Base-by-base conservation (phyloP, 129 eudicot species). In the Chrysanthemum seticuspe region DNA sequence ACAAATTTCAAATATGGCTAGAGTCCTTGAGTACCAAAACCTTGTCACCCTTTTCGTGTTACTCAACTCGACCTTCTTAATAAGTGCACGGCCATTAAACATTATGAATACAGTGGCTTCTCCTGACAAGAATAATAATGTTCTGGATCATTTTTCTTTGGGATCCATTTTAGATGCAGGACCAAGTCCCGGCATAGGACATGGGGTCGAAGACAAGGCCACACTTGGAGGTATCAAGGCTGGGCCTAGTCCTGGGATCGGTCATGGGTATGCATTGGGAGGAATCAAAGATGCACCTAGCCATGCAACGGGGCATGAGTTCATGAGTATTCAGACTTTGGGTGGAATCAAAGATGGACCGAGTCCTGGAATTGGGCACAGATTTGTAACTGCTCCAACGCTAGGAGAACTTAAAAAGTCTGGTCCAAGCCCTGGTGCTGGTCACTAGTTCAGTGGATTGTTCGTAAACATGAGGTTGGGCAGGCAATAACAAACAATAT, bases 391-490 rank as follows among this genome's bases (percentile, higher is more conserved):
- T 23, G n/a, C 16, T 45, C 53, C 48, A 13, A 21, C 76, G 10
- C 60, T 81, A 15, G 70, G 74, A 3, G 80, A 72, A 69, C 45
- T 75, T 13, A 81, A 81, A 74, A 65, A 64, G 13, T 40, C 47
- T 48, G 83, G 83, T 18, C 83, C 85, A 10, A 76, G 86, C 77
- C 86, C 83, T 8, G 86, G 86, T 50, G 79, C 2, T 10, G 83
- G 86, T 16, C 82, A 82, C 76, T 67, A 62, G 64, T 36, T 31
- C 13, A 52, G 48, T 53, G 21, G 34, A 55, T 31, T 11, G n/a
- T 31, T 45, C 27, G 0, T 45, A 16, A 34, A 3, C 23, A 47
- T 13, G 44, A 54, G 19, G 34, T 29, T 29, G 34, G 34, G 34
- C 5, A 29, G 34, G 34, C 34, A 29, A 29, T 29, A 4, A 29